Evolutionary conservation across 495 filamentous ascomycete genomes (phyloP), one percentile per base, ranked within the genome.

Genomic region (Aspergillus coremiiformis): DNA sequence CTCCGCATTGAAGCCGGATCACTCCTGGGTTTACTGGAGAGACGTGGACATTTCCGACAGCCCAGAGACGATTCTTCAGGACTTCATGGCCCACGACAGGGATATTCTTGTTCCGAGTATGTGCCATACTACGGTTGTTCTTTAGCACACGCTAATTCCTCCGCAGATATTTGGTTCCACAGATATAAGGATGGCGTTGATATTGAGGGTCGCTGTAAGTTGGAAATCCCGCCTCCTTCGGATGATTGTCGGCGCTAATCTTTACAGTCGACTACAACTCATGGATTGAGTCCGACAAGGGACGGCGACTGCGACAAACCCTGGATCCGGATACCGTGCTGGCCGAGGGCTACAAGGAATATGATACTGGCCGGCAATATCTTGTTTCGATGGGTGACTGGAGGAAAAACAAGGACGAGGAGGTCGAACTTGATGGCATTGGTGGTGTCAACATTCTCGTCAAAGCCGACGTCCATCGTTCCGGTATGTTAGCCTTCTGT

Each of bases 1-100:
- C 44, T 79, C 89, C 0, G 84, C 93, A 21, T 66, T 98, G 56
- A 94, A 92, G 74, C 78, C 90, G 2, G 88, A 96, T 50, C 93
- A 98, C 66, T 91, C 88, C 7, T 98, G 93, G 93, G 94, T 98
- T 21, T 97, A 96, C 68, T 98, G 93, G 93, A 83, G 94, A 50
- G 93, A 98, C 65, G 90, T 95, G 24, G 93, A 98, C 70, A 96
- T 98, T 60, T 78, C 84, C 22, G 93, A 98, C 57, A 94, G 87
- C 65, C 90, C 94, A 5, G 74, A 75, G 32, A 84, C 79, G 54
- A 95, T 98, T 49, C 72, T 98, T 19, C 89, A 98, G 74, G 92
- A 98, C 63, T 94, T 97, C 61, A 87, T 93, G 49, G 87, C 90
- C 37, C 93, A 97, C 60, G 86, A 97, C 66, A 81, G 80, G 64